Base-by-base conservation (phyloP, 202 grass and related monocot species). In the Carex arenaria region DNA sequence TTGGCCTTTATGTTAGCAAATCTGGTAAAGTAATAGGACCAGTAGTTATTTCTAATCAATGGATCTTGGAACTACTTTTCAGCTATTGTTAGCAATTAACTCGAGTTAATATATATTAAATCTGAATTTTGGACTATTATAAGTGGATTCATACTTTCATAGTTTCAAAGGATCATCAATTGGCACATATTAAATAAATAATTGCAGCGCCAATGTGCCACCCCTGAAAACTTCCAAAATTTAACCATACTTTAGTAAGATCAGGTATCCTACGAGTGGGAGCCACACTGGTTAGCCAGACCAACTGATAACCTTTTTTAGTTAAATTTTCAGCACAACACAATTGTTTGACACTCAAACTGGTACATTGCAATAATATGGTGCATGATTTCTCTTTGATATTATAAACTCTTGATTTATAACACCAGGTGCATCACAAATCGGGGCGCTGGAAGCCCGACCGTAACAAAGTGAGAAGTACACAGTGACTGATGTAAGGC, bases 401-500 rank as follows among this genome's bases (percentile, higher is more conserved):
- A 15, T 54, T 8, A 10, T 30, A 28, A 74, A 53, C 20, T 59
- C 13, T 70, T 38, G 66, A 40, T 5, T 7, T 68, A 70, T 9
- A 49, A 80, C 36, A 38, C 36, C 42, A 82, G 79, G 79, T 82
- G 14, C 79, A 82, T 51, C 57, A 85, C 1, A 60, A 79, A 85
- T 79, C 38, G 3, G 79, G 54, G 12, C 28, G 81, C 17, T 98
- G 95, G 95, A 79, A 47, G 3, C 86, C 87, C 11, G 87, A 89
- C 28, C 87, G 80, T 28, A 7, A 67, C 4, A 86, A 86, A 55
- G 64, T 93, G 17, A 88, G 89, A 80, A 66, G 66, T 84, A 88
- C 6, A 86, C 83, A n/a, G 77, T 86, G 5, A 68, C 69, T 51
- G 91, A 90, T 60, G 86, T 87, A 31, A 88, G 90, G 57, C 86